Percentiles rank a stretch among this genome's conserved stretches.
These are phyloP conservation scores for Magnusiomyces suaveolens DNA, from an alignment of 1,139 yeast genomes.

Conservation along the genomic window DNA sequence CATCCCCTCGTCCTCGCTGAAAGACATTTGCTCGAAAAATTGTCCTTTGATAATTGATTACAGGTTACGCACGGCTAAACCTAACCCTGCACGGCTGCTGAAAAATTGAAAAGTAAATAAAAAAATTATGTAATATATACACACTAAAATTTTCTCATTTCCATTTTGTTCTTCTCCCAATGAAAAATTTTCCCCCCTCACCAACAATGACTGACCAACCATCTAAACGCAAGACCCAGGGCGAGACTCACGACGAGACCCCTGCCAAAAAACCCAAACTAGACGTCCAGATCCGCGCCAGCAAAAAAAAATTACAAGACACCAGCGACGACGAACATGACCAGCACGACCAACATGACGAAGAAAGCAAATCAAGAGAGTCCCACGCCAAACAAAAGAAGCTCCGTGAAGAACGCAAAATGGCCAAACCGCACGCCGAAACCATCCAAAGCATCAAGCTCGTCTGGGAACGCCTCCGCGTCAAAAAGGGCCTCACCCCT, in stretches of 20 bases:
- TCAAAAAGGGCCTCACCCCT: slow-evolving; percentile 70
- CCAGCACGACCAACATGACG: slow-evolving; percentile 17
- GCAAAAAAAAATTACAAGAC: not conserved
- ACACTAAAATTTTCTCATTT: too few species aligned
- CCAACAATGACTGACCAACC: too few species aligned
- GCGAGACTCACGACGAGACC: not conserved
- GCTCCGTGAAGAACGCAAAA: slow-evolving; percentile 69
- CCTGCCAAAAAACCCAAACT: not conserved
- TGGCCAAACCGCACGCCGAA: slow-evolving; percentile 74
- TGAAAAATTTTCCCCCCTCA: too few species aligned
- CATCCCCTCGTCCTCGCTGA: too few species aligned
- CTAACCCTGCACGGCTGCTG: too few species aligned
- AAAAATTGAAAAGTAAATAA: too few species aligned
- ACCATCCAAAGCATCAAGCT: slow-evolving; percentile 79
- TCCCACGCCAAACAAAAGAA: slow-evolving; percentile 80
- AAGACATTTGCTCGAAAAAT: too few species aligned
- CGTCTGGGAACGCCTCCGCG: slow-evolving; percentile 87
- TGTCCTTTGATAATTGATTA: too few species aligned
- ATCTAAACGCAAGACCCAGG: not conserved
- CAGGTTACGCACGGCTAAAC: too few species aligned
- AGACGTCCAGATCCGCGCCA: not conserved
- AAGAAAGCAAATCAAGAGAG: slow-evolving; percentile 41
- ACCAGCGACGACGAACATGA: slow-evolving; percentile 4
- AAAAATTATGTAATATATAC: too few species aligned
- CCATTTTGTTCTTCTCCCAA: too few species aligned